Evolutionary conservation across 768 basidiomycete genomes (phyloP), one percentile per base, ranked within the genome.

Genomic region (Macrolepiota albuminosa): DNA sequence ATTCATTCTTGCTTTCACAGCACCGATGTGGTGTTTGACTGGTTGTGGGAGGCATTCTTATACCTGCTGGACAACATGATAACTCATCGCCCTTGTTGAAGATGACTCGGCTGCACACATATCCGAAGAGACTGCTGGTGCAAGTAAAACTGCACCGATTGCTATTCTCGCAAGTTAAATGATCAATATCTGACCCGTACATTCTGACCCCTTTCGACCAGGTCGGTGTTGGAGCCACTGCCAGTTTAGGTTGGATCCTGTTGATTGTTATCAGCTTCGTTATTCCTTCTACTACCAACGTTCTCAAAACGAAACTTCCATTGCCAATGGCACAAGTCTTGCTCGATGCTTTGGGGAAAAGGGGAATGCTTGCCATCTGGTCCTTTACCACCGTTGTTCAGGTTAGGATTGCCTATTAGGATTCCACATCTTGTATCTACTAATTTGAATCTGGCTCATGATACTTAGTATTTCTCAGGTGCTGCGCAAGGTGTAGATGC

Each of bases 21-120:
- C 88, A 1, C 85, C 87, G 0, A 89, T 89, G 88, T 89, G 88
- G 88, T 88, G 87, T 3, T 71, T 90, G 57, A 89, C 88, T 2
- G 88, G 88, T 61, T 90, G 88, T 88, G 57, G 64, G 85, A 71
- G 29, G 6, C 43, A 52, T 39, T 37, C 57, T 6, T 42, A 46
- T 40, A 21, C 36, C 31, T 14, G 42, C 45, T 48, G 36, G 9
- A 9, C 21, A 18, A 11, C 18, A 52, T 26, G 10, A 56, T n/a
- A 24, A n/a, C 24, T 62, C 60, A 54, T 45, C 61, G 14, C 11
- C 24, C 42, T 21, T 29, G 3, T 43, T 52, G 29, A 62, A 89
- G 88, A 90, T 62, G 88, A 89, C 66, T 89, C 88, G 39, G 88
- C 88, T 6, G 87, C 86, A 31, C 88, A 89, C 63, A 84, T 90